Evolutionary conservation across 352 stramenopile genomes (phyloP).

Genomic region (Peronospora destructor): DNA sequence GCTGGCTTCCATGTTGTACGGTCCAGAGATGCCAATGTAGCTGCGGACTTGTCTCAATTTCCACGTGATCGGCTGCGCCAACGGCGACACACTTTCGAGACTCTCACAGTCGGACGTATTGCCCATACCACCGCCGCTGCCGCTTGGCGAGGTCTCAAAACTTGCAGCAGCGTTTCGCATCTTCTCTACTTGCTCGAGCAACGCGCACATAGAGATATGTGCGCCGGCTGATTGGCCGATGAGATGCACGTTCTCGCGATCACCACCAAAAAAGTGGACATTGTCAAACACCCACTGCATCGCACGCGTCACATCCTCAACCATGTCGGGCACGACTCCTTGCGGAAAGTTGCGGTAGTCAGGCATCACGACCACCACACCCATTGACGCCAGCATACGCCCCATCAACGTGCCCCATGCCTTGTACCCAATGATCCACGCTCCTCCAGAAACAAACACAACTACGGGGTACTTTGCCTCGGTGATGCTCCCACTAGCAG

Average conservation of each 20-base stretch:
- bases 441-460: slow-evolving; percentile 87
- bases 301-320: slow-evolving; percentile 75
- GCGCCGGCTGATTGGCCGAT: slow-evolving; percentile 87
- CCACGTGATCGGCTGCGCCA: slow-evolving; percentile 46
- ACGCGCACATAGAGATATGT: slow-evolving; percentile 71
- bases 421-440: slow-evolving; percentile 92
- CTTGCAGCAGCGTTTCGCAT: slow-evolving; percentile 19
- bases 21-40: slow-evolving; percentile 83
- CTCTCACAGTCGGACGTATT: slow-evolving; percentile 33
- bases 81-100: slow-evolving; percentile 22
- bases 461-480: slow-evolving; percentile 63
- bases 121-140: slow-evolving; percentile 22
- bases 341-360: no score
- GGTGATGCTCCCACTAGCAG: slow-evolving; percentile 17
- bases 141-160: slow-evolving; percentile 10
- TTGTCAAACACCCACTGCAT: slow-evolving; percentile 88
- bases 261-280: slow-evolving; percentile 74
- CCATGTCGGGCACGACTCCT: slow-evolving; percentile 82
- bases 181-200: slow-evolving; percentile 72
- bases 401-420: slow-evolving; percentile 86
- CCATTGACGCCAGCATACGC: slow-evolving; percentile 57
- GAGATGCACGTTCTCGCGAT: slow-evolving; percentile 77
- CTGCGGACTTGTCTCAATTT: slow-evolving; percentile 56
- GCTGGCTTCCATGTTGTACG: slow-evolving; percentile 80
- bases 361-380: slow-evolving; percentile 85